A percentile compares a stretch with the other conserved stretches of the same genome.
Conservation (phyloP, 176 grass and related monocot genomes). For the Paspalum vaginatum region DNA sequence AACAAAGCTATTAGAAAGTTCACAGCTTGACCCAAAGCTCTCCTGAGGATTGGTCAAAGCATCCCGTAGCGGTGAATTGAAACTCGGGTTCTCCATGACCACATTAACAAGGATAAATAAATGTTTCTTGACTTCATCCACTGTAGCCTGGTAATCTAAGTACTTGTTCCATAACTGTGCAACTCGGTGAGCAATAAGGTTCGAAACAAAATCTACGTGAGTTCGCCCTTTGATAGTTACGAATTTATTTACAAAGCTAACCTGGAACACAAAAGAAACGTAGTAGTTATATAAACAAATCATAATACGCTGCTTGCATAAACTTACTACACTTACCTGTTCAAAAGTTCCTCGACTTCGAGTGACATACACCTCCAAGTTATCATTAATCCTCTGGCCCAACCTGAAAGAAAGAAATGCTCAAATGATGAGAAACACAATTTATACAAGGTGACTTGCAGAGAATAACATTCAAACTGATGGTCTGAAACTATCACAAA, state of each 20-base stretch:
- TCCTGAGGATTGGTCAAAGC: constrained; percentile 71
- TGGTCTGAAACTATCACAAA: constrained; percentile 7
- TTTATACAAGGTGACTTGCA: too few species aligned
- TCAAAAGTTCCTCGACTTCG: constrained; percentile 83
- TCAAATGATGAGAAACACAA: too few species aligned
- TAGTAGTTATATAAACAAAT: neutral
- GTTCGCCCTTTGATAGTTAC: constrained; percentile 69
- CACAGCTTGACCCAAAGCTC: constrained; percentile 77
- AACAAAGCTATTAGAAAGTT: constrained; percentile 62
- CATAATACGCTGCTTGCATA: too few species aligned
- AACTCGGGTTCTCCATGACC: constrained; percentile 73
- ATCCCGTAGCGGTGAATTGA: constrained; percentile 85
- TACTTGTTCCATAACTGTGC: constrained; percentile 63
- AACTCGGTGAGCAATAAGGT: constrained; percentile 55
- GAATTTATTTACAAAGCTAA: constrained; percentile 82
- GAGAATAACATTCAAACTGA: too few species aligned
- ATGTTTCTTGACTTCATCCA: constrained; percentile 64
- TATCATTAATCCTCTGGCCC: constrained; percentile 63
- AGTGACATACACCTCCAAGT: constrained; percentile 80
- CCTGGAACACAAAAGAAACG: constrained; percentile 40
- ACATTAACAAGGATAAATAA: constrained; percentile 85
- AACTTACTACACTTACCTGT: constrained; percentile 43
- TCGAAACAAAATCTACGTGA: constrained; percentile 79
- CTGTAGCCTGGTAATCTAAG: constrained; percentile 58
- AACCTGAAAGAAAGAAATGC: constrained; percentile 33